These are phyloP conservation scores for Epichloe baconii DNA, from an alignment of 2,329 filamentous ascomycete genomes.

Conservation along the genomic window DNA sequence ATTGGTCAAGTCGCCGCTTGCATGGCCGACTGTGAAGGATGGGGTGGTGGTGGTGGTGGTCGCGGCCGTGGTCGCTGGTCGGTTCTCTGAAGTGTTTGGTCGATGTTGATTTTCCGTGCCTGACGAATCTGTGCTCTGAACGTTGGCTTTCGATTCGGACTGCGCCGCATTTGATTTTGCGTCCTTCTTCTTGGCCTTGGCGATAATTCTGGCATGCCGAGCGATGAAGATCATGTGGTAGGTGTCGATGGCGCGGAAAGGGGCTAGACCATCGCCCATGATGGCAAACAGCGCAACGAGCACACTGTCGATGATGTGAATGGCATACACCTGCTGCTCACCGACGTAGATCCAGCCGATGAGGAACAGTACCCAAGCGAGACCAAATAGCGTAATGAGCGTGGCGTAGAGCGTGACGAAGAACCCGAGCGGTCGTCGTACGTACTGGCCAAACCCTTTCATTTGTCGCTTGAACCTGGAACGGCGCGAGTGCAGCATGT, in stretches of 20 bases:
- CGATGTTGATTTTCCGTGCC: neutral
- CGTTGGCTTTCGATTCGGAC: constrained; percentile 6
- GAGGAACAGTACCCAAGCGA: constrained; percentile 82
- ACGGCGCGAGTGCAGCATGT: constrained; percentile 73
- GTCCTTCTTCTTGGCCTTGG: constrained; percentile 29
- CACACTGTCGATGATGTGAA: constrained; percentile 58
- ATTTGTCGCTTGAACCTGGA: constrained; percentile 67
- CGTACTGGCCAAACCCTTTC: constrained; percentile 71
- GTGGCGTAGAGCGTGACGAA: constrained; percentile 73
- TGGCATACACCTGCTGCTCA: constrained; percentile 52
- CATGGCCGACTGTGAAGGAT: constrained; percentile 9
- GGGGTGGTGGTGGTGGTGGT: neutral
- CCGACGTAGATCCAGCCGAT: constrained; percentile 85
- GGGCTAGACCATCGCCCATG: constrained; percentile 56
- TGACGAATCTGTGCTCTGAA: constrained; percentile 4
- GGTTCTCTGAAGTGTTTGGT: neutral
- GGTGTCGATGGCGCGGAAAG: constrained; percentile 68
- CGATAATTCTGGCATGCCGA: constrained; percentile 38
- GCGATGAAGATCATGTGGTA: constrained; percentile 81
- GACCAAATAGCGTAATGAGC: constrained; percentile 70
- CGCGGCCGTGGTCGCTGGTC: neutral
- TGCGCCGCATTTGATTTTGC: neutral
- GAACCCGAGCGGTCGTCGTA: constrained; percentile 64
- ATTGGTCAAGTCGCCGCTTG: constrained; percentile 29
- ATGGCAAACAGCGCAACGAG: constrained; percentile 59